Conservation (phyloP, 1,139 yeast genomes). For the Taphrina sp. region DNA sequence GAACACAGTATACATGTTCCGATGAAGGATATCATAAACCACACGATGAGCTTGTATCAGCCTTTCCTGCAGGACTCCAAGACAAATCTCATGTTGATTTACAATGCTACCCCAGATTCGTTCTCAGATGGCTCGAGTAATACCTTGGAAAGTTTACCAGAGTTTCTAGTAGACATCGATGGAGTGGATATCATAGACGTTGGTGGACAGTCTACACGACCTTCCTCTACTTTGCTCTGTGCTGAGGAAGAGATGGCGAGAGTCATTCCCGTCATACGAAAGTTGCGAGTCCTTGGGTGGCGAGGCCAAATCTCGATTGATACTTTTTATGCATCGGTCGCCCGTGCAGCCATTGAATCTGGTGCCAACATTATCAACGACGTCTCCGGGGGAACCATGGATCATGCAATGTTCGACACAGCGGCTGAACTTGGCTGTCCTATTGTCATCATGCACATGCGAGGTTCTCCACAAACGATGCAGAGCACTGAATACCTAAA, state of each 20-base stretch:
- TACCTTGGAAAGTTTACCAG: conserved; percentile 44
- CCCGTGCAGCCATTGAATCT: conserved; percentile 60
- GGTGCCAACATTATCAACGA: conserved; percentile 95
- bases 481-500: conserved; percentile 57
- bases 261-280: conserved; percentile 66
- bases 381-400: conserved; percentile 77
- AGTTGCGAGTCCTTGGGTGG: conserved; percentile 56
- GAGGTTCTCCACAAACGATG: conserved; percentile 84
- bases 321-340: conserved; percentile 76
- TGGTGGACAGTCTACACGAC: conserved; percentile 92
- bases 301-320: conserved; percentile 68
- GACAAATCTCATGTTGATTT: conserved; percentile 70
- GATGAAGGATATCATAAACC: neutral
- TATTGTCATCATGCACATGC: conserved; percentile 75
- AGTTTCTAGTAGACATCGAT: conserved; percentile 49
- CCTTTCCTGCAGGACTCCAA: conserved; percentile 38
- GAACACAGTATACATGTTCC: conserved; percentile 8
- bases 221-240: conserved; percentile 64
- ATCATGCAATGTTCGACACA: conserved; percentile 61
- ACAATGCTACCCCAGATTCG: conserved; percentile 91
- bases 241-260: conserved; percentile 56
- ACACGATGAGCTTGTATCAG: conserved; percentile 5
- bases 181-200: conserved; percentile 76
- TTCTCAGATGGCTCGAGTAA: conserved; percentile 82
- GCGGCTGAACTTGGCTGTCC: conserved; percentile 68